A percentile compares a stretch with the other conserved stretches of the same genome.
These are phyloP conservation scores for Phytophthora pseudosyringae DNA, from an alignment of 352 stramenopile genomes.

Conservation along the genomic window DNA sequence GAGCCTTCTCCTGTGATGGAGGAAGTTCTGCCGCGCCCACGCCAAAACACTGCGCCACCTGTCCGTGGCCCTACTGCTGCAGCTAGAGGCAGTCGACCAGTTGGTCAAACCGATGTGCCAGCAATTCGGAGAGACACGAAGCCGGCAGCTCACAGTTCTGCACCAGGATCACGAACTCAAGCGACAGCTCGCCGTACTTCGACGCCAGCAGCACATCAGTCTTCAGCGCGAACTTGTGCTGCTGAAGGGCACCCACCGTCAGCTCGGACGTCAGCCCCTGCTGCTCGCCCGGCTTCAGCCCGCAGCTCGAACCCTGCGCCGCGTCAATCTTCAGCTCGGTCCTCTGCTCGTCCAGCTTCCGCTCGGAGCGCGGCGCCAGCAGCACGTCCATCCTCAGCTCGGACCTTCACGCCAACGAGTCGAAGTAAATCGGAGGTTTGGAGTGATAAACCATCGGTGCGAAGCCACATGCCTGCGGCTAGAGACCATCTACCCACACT, in stretches of 20 bases:
- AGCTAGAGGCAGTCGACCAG: neutral
- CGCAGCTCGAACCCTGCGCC: neutral
- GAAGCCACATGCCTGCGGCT: neutral
- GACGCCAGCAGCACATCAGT: neutral
- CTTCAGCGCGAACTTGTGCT: neutral
- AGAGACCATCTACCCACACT: constrained; percentile 28
- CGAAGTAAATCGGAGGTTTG: constrained; percentile 21
- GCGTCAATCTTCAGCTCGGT: constrained; percentile 4
- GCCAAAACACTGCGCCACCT: constrained; percentile 21
- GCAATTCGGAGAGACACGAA: constrained; percentile 6
- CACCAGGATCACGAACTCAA: constrained; percentile 4
- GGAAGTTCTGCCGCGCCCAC: constrained; percentile 26
- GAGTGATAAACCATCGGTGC: constrained; percentile 1
- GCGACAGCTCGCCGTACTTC: neutral
- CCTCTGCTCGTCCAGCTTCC: constrained; percentile 6
- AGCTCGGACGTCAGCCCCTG: neutral
- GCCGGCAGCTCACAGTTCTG: constrained; percentile 8
- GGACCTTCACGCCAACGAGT: neutral
- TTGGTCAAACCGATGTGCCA: constrained; percentile 8
- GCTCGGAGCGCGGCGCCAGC: neutral
- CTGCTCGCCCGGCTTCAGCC: constrained; percentile 8
- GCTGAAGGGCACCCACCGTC: neutral
- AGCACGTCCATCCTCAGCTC: constrained; percentile 2
- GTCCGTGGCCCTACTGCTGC: neutral
- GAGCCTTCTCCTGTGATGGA: constrained; percentile 23